Conservation (phyloP, 1,139 yeast genomes). For the Scheffersomyces parashehatae region DNA sequence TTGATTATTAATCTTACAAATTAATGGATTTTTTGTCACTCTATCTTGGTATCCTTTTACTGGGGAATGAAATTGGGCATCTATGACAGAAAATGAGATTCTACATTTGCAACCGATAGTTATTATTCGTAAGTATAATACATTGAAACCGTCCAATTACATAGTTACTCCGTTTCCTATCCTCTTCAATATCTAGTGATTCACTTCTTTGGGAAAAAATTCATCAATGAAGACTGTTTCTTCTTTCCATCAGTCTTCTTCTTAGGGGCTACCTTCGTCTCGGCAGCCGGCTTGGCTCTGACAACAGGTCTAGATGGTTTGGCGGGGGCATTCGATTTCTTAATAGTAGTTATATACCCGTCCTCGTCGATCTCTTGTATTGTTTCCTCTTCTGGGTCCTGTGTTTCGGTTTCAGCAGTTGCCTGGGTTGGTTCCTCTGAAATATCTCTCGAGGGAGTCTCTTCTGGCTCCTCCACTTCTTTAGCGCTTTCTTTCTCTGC, state of each 20-base stretch:
- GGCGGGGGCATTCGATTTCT: constrained; percentile 14
- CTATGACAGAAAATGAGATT: no score
- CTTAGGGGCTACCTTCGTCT: constrained; percentile 10
- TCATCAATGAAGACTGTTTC: constrained; percentile 42
- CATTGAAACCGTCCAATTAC: no score
- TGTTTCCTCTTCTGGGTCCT: background rate
- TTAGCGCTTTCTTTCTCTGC: constrained; percentile 1
- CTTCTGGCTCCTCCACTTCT: constrained; percentile 6
- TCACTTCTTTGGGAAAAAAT: constrained; percentile 33
- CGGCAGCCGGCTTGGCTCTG: constrained; percentile 9
- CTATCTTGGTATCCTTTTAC: no score
- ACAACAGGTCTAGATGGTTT: constrained; percentile 11
- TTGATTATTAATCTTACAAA: no score
- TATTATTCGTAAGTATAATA: no score
- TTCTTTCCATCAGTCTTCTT: constrained; percentile 23
- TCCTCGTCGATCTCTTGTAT: constrained; percentile 30
- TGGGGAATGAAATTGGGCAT: no score
- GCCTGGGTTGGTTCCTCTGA: no score
- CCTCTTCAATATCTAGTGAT: no score
- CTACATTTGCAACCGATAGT: no score
- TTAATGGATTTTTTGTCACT: no score
- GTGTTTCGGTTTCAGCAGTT: background rate
- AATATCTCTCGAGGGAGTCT: background rate
- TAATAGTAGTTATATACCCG: constrained; percentile 38
- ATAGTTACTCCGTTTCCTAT: no score